Conservation (phyloP, 2,329 filamentous ascomycete species). For the Colletotrichum theobromicola region DNA sequence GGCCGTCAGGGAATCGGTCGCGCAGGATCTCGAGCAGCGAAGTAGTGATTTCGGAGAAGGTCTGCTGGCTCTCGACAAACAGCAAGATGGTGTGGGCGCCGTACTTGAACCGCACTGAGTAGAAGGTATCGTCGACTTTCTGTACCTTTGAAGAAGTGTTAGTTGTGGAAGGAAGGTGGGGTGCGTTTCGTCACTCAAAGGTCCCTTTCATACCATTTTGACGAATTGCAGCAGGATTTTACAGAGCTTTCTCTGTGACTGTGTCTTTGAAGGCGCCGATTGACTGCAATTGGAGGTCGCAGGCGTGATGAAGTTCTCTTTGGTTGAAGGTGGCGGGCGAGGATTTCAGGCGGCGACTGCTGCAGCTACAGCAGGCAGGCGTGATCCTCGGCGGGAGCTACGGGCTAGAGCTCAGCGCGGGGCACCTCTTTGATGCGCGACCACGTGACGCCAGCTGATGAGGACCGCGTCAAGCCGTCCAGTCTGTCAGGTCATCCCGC, state of each 20-base stretch:
- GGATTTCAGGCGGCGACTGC: not conserved
- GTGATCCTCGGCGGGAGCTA: not conserved
- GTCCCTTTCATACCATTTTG: not conserved
- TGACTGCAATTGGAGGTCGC: not conserved
- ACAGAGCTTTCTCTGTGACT: not conserved
- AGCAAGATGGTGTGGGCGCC: slow-evolving; percentile 74
- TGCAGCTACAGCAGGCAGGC: not conserved
- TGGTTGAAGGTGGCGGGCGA: not conserved
- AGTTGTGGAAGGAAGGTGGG: not conserved
- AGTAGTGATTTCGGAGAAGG: slow-evolving; percentile 61
- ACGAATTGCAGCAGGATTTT: not conserved
- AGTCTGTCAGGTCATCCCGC: not conserved
- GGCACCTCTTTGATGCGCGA: slow-evolving; percentile 24
- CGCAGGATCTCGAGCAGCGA: slow-evolving; percentile 63
- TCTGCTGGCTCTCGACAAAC: slow-evolving; percentile 62
- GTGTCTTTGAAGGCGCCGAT: fast-evolving
- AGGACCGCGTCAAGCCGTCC: not conserved
- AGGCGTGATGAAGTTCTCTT: not conserved
- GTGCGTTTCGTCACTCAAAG: not conserved
- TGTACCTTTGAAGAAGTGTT: not conserved
- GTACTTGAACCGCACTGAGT: slow-evolving; percentile 76
- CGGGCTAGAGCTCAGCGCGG: not conserved
- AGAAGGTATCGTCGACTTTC: slow-evolving; percentile 51
- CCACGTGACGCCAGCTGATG: slow-evolving; percentile 28
- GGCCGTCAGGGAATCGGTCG: slow-evolving; percentile 61